Base-by-base conservation (phyloP, 1,284 basidiomycete genomes). In the Sporisorium scitamineum region DNA sequence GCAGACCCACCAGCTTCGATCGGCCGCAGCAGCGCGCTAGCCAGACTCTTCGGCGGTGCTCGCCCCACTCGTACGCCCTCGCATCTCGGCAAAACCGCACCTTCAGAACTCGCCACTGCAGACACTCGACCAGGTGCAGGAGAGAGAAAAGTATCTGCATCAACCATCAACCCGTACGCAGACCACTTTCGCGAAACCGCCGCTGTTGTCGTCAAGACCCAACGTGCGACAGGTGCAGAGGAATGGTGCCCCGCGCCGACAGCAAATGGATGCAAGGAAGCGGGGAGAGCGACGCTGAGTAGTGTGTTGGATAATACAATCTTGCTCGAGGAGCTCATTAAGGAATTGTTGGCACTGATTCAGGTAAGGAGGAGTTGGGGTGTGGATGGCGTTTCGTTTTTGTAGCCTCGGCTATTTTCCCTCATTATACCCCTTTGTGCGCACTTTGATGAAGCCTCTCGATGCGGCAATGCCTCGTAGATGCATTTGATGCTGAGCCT, bases 241-340 rank as follows among this genome's bases (percentile, higher is more conserved):
- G 34, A 16, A 20, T 71, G 76, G 69, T 22, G 61, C 5, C 66
- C 70, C 8, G 20, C 42, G 5, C 37, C 52, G 11, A 76, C 44
- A 10, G 31, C 57, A 4, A 37, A 5, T 27, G 55, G 24, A 18
- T 26, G 32, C 14, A 31, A 64, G 13, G 59, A 61, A 42, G 48
- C 53, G 32, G 58, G 41, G 59, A 53, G 48, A 20, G 89, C 94
- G 29, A 93, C 92, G 13, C 87, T 97, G 34, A 95, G 93, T 31
- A 91, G 90, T 73, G 85, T 97, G 63, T 87, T 99, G 80, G 97
- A 99, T 85, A 98, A 99, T 83, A 92, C 95, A 27, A 94, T 99
- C 22, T 91, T 99, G 55, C 86, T 99, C 69, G 95, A 99, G 86
- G 96, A 99, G 86, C 92, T 92, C 66, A 92, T 98, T 80, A 97